A percentile compares a stretch with the other conserved stretches of the same genome.
Evolutionary conservation across 164 flowering plant genomes (phyloP).

Genomic region (Dillenia suffruticosa): DNA sequence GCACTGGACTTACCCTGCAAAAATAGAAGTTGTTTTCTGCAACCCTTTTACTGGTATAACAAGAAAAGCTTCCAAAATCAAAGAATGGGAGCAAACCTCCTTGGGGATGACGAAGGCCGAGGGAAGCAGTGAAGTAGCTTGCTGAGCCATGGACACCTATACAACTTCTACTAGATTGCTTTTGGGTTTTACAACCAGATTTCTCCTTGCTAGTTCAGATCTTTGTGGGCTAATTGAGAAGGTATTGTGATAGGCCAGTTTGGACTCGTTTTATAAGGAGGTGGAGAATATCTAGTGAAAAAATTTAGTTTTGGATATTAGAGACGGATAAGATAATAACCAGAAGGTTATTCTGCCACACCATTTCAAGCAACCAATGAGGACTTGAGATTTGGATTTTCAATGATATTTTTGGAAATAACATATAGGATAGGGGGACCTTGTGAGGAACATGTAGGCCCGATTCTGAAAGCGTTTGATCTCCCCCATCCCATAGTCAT

Average conservation of each 20-base stretch:
- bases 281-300: slow-evolving; percentile 11
- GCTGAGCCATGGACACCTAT: slow-evolving; percentile 59
- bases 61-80: not conserved
- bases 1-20: slow-evolving; percentile 51
- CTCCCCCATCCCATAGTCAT: no score
- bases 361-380: slow-evolving; percentile 44
- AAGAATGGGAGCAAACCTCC: slow-evolving; percentile 37
- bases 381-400: slow-evolving; percentile 53
- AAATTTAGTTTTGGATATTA: slow-evolving; percentile 14
- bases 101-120: slow-evolving; percentile 51
- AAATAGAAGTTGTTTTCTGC: not conserved
- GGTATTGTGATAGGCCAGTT: slow-evolving; percentile 6
- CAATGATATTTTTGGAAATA: slow-evolving; percentile 13
- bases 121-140: slow-evolving; percentile 66
- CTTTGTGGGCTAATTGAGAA: not conserved
- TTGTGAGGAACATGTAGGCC: not conserved
- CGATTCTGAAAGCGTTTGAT: no score
- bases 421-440: not conserved
- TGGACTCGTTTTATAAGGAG: not conserved
- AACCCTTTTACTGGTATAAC: not conserved
- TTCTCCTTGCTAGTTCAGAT: not conserved
- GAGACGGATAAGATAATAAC: slow-evolving; percentile 51
- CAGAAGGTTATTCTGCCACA: slow-evolving; percentile 29
- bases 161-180: not conserved
- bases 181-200: not conserved